phyloP scores from a whole-genome alignment of 176 grass and related monocot species.

The Juncus effusus region DNA sequence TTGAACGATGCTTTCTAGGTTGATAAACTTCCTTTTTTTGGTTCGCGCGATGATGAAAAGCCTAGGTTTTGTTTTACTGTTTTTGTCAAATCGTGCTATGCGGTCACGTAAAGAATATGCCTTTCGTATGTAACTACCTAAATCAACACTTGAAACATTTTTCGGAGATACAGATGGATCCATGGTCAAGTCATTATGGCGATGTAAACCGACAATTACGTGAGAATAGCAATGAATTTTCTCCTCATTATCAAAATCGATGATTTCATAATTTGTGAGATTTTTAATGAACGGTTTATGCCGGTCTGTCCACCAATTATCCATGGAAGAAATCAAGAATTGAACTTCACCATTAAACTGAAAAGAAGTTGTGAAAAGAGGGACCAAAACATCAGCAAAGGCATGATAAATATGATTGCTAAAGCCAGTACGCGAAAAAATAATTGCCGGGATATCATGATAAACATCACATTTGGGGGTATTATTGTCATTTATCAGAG shows the following conservation, averaged over 20 bases:
- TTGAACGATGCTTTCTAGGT: constrained; percentile 42
- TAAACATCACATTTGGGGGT: constrained; percentile 44
- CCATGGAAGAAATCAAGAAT: constrained; percentile 43
- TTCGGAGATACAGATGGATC: constrained; percentile 35
- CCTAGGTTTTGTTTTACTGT: constrained; percentile 38
- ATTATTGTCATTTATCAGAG: constrained; percentile 1
- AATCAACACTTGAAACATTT: constrained; percentile 40
- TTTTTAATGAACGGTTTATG: constrained; percentile 42
- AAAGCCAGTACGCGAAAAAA: constrained; percentile 55
- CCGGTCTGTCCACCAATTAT: constrained; percentile 55
- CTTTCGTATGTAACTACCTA: constrained; percentile 45
- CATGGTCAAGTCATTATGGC: constrained; percentile 60
- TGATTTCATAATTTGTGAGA: constrained; percentile 40
- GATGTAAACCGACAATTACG: constrained; percentile 44
- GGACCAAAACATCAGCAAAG: constrained; percentile 65
- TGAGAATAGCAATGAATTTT: constrained; percentile 57
- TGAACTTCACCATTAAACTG: constrained; percentile 55
- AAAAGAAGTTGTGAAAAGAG: constrained; percentile 48
- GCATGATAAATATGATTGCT: constrained; percentile 59
- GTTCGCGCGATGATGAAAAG: constrained; percentile 55
- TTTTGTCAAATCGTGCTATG: constrained; percentile 19
- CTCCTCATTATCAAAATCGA: constrained; percentile 58
- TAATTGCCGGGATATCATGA: constrained; percentile 41
- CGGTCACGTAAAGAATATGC: constrained; percentile 42
- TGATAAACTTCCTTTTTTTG: constrained; percentile 49